Evolutionary conservation across 2,329 filamentous ascomycete genomes (phyloP), one percentile per base, ranked within the genome.

Genomic region (Lachnellula subtilissima): DNA sequence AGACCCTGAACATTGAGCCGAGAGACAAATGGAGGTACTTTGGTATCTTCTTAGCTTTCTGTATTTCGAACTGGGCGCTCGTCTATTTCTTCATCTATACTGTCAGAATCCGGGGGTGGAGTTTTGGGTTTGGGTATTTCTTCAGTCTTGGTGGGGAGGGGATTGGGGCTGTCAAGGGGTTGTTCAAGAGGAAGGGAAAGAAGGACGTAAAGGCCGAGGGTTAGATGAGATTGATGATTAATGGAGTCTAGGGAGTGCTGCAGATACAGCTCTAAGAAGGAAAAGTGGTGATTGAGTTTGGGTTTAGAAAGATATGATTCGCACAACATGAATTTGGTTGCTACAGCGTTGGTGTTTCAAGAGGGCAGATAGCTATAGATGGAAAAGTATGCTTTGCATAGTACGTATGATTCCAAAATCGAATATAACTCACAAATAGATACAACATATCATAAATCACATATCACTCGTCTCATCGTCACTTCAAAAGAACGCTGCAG

Each of bases 31-130:
- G 88, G 88, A 73, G 81, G 45, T 76, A 86, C 69, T 87, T 90
- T 63, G 88, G 86, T 7, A 85, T 91, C 58, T 89, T 91, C 74
- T 63, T 89, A 8, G 83, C 81, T 1, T 91, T 90, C 68, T 83
- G 82, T 52, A 73, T 87, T 14, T 85, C 81, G 50, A 91, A 90
- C 66, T 90, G 84, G 84, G 73, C 78, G 42, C 70, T 91, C 53
- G 86, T 90, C 1, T 89, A 88, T 69, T 89, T 90, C 72, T 90
- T 91, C 67, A 84, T 91, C 55, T 91, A 87, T 72, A 86, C 83
- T 2, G 85, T 89, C 6, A 78, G 88, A 17, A 81, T 91, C 53
- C 79, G 78, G 61, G 81, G 85, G 7, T 91, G 86, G 86, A 81
- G 73, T 22, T 91, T 91, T 70, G 88, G 87, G 0, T 76, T 90